Conservation (phyloP, 768 basidiomycete species). For the Dendrothele bispora region DNA sequence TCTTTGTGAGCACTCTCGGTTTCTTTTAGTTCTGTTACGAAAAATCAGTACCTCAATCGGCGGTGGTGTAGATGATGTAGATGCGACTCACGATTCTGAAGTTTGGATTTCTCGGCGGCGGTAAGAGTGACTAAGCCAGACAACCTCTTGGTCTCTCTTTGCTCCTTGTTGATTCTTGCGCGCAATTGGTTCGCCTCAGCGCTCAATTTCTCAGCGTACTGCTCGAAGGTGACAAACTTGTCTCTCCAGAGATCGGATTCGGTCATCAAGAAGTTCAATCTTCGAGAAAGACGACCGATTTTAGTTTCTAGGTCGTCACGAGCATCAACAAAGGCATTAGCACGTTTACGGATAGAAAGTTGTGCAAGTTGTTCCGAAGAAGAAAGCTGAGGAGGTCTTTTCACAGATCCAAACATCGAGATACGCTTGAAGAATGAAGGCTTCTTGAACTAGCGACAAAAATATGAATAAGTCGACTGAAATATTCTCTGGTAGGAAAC, state of each 20-base stretch:
- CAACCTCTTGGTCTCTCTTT: slow-evolving; percentile 82
- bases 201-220: slow-evolving; percentile 89
- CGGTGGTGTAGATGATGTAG: background rate
- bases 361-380: slow-evolving; percentile 85
- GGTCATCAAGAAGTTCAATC: slow-evolving; percentile 90
- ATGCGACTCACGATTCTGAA: slow-evolving; percentile 68
- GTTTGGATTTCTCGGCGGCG: slow-evolving; percentile 73
- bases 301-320: slow-evolving; percentile 93
- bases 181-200: slow-evolving; percentile 83
- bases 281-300: slow-evolving; percentile 81
- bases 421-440: slow-evolving; percentile 86
- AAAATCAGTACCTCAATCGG: slow-evolving; percentile 3
- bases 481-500: background rate
- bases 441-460: slow-evolving; percentile 69
- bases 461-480: slow-evolving; percentile 9
- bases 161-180: slow-evolving; percentile 87
- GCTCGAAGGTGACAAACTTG: slow-evolving; percentile 93
- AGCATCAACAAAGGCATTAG: slow-evolving; percentile 92
- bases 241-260: slow-evolving; percentile 89
- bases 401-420: slow-evolving; percentile 69
- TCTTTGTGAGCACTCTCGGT: slow-evolving; percentile 82
- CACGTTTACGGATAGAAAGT: slow-evolving; percentile 86
- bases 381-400: slow-evolving; percentile 71
- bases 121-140: slow-evolving; percentile 78
- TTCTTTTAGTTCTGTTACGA: slow-evolving; percentile 64